Conservation (phyloP, 108 stramenopile species). For the Stephanodiscus triporus region DNA sequence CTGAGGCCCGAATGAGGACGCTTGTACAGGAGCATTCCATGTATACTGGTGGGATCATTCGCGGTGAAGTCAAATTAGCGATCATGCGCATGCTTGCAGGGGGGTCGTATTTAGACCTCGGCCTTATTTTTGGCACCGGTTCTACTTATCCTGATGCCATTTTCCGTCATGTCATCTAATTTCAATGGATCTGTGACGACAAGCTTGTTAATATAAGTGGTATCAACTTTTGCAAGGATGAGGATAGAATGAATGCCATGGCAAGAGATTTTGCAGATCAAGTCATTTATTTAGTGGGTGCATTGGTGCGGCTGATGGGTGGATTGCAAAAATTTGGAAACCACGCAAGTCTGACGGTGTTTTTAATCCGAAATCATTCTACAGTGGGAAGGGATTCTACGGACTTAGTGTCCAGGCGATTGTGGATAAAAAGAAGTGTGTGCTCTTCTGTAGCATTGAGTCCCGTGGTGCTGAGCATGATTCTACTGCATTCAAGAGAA, state of each 20-base stretch:
- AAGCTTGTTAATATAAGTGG: slow-evolving; percentile 31
- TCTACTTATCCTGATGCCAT: slow-evolving; percentile 16
- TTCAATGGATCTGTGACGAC: slow-evolving; percentile 13
- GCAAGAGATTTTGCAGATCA: slow-evolving; percentile 22
- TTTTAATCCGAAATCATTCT: slow-evolving; percentile 31
- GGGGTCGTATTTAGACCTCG: slow-evolving; percentile 22
- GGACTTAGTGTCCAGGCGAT: slow-evolving; percentile 22
- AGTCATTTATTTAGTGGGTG: slow-evolving; percentile 12
- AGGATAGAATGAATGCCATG: slow-evolving; percentile 15
- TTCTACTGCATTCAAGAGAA: slow-evolving; percentile 18
- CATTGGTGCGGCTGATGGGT: slow-evolving; percentile 23
- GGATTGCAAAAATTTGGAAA: slow-evolving; percentile 21
- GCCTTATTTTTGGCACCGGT: slow-evolving; percentile 12
- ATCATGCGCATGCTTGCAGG: slow-evolving; percentile 23
- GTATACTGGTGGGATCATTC: slow-evolving; percentile 19
- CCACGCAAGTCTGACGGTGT: slow-evolving; percentile 4
- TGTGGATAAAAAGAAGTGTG: slow-evolving; percentile 23
- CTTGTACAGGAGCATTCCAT: slow-evolving; percentile 4
- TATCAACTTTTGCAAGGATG: slow-evolving; percentile 18
- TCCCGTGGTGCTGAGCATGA: slow-evolving; percentile 12
- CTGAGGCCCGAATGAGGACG: neutral
- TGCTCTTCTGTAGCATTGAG: neutral
- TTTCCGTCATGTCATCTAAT: slow-evolving; percentile 17
- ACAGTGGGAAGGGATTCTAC: slow-evolving; percentile 15
- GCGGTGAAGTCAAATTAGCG: slow-evolving; percentile 22